phyloP scores from a whole-genome alignment of 2,329 filamentous ascomycete genomes.

The Colletotrichum sublineola region DNA sequence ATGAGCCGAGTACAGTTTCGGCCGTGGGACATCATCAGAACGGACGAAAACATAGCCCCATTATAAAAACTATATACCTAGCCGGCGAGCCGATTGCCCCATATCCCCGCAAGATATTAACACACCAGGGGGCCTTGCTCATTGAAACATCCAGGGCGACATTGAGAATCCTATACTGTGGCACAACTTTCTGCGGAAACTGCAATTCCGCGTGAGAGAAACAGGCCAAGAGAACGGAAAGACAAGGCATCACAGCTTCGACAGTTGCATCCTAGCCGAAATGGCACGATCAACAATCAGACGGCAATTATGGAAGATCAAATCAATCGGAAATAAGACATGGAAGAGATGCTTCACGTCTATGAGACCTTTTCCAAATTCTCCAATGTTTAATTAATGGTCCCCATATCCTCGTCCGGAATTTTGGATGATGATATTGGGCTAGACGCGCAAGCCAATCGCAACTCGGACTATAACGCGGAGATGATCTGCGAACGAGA shows the following conservation, averaged over 20 bases:
- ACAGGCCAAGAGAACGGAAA: not conserved
- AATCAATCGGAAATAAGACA: not conserved
- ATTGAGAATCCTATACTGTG: not conserved
- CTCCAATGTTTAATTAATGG: not conserved
- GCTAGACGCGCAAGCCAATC: conserved; percentile 21
- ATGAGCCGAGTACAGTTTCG: not conserved
- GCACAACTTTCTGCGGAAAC: not conserved
- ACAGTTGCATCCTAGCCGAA: not conserved
- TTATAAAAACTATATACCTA: conserved; percentile 4
- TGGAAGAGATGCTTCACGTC: conserved; percentile 1
- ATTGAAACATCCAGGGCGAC: not conserved
- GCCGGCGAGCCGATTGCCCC: not conserved
- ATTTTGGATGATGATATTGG: not conserved
- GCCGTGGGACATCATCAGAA: conserved; percentile 15
- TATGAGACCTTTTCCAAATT: not conserved
- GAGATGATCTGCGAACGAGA: conserved; percentile 25
- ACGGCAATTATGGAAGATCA: not conserved
- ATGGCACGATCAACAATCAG: conserved; percentile 17
- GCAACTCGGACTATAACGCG: conserved; percentile 9
- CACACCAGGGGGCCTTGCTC: not conserved
- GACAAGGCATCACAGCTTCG: too few species aligned
- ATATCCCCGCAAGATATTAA: not conserved
- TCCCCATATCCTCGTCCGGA: conserved; percentile 26
- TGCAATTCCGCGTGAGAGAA: not conserved
- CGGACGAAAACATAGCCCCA: conserved; percentile 14